Base-by-base conservation (phyloP, 2,329 filamentous ascomycete species). In the Beauveria sp. region DNA sequence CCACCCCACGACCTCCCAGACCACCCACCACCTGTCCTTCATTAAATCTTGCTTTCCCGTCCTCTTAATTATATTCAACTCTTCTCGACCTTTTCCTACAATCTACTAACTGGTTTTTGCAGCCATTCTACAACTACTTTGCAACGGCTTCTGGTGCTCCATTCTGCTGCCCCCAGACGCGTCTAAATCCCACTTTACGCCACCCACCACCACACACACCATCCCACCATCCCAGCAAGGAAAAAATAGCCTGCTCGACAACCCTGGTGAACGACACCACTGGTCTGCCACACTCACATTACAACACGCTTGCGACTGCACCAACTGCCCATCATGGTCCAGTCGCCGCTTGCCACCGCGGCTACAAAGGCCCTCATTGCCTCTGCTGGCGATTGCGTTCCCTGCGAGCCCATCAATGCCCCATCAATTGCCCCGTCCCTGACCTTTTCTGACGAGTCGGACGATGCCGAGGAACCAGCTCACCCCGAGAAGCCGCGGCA, bases 391-490 rank as follows among this genome's bases (percentile, higher is more conserved):
- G 73, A 76, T 66, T 76, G 75, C 69, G 73, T 79, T 42, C 77
- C 79, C 22, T 73, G 78, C 64, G 79, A 81, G 65, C 75, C 77
- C 60, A 66, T 76, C 59, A 67, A 68, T 56, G 65, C 57, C 1
- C 67, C 77, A 2, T 77, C 79, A 48, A 86, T 84, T 14, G 83
- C 83, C 1, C 85, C 85, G 1, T 87, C 85, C 1, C 78, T 88
- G 61, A 86, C 83, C 61, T 87, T 83, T 68, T 87, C 84, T 16
- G 83, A 82, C 65, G 81, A 85, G 65, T 86, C 84, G 28, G 84
- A 86, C 66, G 83, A 83, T 62, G 79, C 81, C 61, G 82, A 84
- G 55, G 80, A 81, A 63, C 74, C 75, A 54, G 73, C 77, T 65
- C 77, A 77, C 24, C 68, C 72, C 26, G 75, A 76, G 40, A 75